Conservation (phyloP, 495 filamentous ascomycete species). For the Talaromyces adpressus region DNA sequence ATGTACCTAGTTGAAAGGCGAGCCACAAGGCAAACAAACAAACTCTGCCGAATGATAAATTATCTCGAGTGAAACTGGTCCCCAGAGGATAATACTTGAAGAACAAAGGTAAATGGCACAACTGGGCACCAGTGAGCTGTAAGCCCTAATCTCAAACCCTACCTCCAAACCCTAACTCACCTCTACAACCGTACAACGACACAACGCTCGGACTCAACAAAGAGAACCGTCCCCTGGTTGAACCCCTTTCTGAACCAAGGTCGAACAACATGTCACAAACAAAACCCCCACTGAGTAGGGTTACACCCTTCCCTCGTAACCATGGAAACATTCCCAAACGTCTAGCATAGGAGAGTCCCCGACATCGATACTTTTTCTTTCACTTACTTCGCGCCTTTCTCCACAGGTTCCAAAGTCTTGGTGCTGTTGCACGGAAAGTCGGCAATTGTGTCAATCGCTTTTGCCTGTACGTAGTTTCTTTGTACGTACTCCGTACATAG, state of each 20-base stretch:
- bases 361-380: not conserved
- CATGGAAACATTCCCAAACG: not conserved
- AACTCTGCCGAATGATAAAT: not conserved
- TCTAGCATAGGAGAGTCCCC: not conserved
- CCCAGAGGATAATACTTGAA: not conserved
- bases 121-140: not conserved
- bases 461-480: not conserved
- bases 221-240: not conserved
- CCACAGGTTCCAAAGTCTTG: not conserved
- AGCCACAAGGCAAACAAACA: not conserved
- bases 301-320: not conserved
- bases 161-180: not conserved
- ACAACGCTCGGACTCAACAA: not conserved
- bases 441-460: not conserved
- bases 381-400: not conserved
- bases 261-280: not conserved
- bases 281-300: not conserved
- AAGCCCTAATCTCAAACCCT: not conserved
- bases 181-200: not conserved
- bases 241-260: not conserved
- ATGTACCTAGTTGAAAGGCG: not conserved
- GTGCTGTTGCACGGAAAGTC: not conserved
- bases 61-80: not conserved
- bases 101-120: not conserved
- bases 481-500: too few species aligned